Base-by-base conservation (phyloP, 306 rosid species). In the Acacia confusa region DNA sequence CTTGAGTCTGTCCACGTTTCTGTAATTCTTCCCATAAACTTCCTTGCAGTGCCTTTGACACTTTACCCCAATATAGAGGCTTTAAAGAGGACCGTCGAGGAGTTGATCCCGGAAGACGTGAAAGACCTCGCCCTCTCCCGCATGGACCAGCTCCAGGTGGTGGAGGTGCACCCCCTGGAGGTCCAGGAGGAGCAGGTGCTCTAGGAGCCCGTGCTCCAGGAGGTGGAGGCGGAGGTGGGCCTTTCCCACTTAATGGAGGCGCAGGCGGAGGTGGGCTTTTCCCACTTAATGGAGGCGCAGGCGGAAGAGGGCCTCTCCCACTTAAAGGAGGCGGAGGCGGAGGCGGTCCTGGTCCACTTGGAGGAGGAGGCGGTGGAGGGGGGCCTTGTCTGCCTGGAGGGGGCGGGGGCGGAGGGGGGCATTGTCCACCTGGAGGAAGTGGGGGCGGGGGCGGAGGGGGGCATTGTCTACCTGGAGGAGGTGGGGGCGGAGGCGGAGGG, bases 11-110 rank as follows among this genome's bases (percentile, higher is more conserved):
- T 77, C 97, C 97, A 75, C 36, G 84, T 88, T 91, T 92, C 76
- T 93, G 99, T 78, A 96, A 85, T 84, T 96, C 99, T 47, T 96
- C 99, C 99, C 99, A 96, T 78, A 96, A 85, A 86, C 99, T 96
- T 79, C 99, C 99, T 88, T 96, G 93, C 79, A 93, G 63, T 30
- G 92, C 98, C 87, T 96, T 91, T 74, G 98, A 85, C 28, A 96
- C 97, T 86, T 96, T 96, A 91, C 92, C 91, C 99, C 99, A 96
- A 80, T 96, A 97, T 58, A 96, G 80, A 64, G 99, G 99, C 83
- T 92, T 96, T 78, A 93, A 87, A 41, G 98, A 87, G 84, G 99
- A 93, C 32, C 94, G 73, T 15, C 89, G 88, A 66, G 97, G 79
- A 36, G 87, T 90, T 83, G 87, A 55, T 25, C 83, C 89, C 70